A percentile compares a stretch with the other conserved stretches of the same genome.
Conservation (phyloP, 75 land plant genomes). For the Pinus tabuliformis region DNA sequence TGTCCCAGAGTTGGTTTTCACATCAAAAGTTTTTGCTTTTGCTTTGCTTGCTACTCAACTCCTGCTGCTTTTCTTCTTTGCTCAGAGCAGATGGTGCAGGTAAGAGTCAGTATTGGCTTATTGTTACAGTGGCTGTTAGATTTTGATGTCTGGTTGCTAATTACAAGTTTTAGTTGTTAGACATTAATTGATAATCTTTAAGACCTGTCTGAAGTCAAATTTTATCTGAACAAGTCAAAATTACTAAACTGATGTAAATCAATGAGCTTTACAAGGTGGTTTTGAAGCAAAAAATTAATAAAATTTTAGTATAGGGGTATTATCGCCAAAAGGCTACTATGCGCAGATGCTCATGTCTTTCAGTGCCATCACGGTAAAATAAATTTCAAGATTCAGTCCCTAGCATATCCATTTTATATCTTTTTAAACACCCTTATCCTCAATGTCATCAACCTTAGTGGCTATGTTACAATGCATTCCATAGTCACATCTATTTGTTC, state of each 20-base stretch:
- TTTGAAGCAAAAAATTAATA: not conserved
- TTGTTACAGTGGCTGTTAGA: not conserved
- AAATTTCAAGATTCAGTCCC: not conserved
- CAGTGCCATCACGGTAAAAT: not conserved
- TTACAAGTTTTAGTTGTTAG: not conserved
- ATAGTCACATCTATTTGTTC: not conserved
- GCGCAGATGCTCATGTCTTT: not conserved
- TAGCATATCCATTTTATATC: not conserved
- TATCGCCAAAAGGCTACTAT: not conserved
- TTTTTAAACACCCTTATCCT: not conserved
- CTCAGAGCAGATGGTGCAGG: constrained; percentile 88
- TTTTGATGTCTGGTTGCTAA: not conserved
- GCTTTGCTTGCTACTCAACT: constrained; percentile 68
- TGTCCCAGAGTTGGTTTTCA: constrained; percentile 75
- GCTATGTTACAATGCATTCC: not conserved
- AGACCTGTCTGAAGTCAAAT: not conserved
- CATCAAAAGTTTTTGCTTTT: constrained; percentile 77
- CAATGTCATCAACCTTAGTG: not conserved
- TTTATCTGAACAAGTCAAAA: not conserved
- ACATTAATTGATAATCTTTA: not conserved
- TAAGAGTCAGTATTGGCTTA: constrained; percentile 20
- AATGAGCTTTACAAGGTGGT: not conserved
- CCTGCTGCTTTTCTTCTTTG: constrained; percentile 59
- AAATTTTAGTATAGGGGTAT: not conserved
- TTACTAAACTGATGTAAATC: not conserved